A percentile compares a stretch with the other conserved stretches of the same genome.
These are phyloP conservation scores for Akanthomyces uredinophilus DNA, from an alignment of 2,329 filamentous ascomycete species.

Conservation along the genomic window DNA sequence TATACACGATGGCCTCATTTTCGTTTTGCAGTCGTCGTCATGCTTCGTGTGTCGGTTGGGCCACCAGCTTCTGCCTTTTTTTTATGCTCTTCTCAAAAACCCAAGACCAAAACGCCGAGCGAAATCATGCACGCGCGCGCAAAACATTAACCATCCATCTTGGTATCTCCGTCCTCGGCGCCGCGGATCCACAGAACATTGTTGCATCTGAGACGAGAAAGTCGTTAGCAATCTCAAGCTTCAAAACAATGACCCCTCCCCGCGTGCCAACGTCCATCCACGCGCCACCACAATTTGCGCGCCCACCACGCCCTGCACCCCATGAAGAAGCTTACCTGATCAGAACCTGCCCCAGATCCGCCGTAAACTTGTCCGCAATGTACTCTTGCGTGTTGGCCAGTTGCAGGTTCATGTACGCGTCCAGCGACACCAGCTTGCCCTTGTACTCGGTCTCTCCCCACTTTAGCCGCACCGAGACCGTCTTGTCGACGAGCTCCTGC, in stretches of 20 bases:
- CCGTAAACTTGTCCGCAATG: constrained; percentile 80
- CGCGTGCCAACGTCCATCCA: too few species aligned
- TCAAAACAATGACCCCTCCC: neutral
- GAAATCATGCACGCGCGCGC: neutral
- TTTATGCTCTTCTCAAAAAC: neutral
- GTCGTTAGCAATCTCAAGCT: constrained; percentile 4
- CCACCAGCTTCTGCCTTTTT: neutral
- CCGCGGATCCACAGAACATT: constrained; percentile 90
- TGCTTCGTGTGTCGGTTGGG: neutral
- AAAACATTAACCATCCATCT: constrained; percentile 49
- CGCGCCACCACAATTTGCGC: too few species aligned
- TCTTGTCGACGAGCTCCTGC: constrained; percentile 86
- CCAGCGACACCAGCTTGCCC: constrained; percentile 83
- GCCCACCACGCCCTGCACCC: neutral
- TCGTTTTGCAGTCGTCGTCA: neutral
- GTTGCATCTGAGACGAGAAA: constrained; percentile 61
- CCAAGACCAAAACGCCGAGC: constrained; percentile 9
- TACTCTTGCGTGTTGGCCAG: constrained; percentile 87
- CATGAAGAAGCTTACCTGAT: constrained; percentile 60
- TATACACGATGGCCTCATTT: neutral
- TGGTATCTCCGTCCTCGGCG: constrained; percentile 49
- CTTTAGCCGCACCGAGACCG: constrained; percentile 89
- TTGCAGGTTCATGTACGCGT: constrained; percentile 99
- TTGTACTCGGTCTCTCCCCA: constrained; percentile 99
- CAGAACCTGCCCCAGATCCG: constrained; percentile 81